Base-by-base conservation (phyloP, 805 yeast genomes). In the Starmerella khaoyaiensis region DNA sequence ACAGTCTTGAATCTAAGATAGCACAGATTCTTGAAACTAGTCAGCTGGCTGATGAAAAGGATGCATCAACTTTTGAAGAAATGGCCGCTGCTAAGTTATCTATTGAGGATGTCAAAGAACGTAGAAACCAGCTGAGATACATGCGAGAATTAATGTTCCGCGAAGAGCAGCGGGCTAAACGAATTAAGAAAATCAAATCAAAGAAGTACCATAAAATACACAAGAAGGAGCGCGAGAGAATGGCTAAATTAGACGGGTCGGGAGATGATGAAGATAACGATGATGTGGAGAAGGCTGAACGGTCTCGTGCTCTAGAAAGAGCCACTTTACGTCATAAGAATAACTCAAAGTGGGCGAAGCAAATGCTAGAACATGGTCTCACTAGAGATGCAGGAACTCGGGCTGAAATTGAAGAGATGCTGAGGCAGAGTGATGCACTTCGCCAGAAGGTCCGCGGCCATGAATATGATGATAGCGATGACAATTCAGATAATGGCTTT, bases 101-200 rank as follows among this genome's bases (percentile, higher is more conserved):
- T 0, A 71, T 76, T 20, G 93, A 79, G 43, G 97, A 90, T 35
- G 61, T 87, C 62, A 62, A 64, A 38, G 73, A 75, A 55, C 69
- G 93, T 42, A 77, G 90, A 6, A 71, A 73, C 41, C 94, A 87
- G 59, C 67, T 87, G 49, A 71, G 97, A 49, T 61, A 79, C 53
- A 83, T 84, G 95, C 71, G 98, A 46, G 98, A 90, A 55, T 69
- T 87, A 45, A 82, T 87, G 94, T 90, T 84, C 63, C 70, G 97
- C 51, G 96, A 87, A 52, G 96, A 87, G 62, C 72, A 76, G 54
- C 77, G 81, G 53, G 86, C 97, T 8, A 84, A 73, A 59, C 71
- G 98, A 50, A 68, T 90, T 52, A 87, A 87, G 64, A 90, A 87
- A 63, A 90, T 90, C 59, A 90, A 90, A 59, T 83, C 95, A 26